phyloP scores from a whole-genome alignment of 2,329 filamentous ascomycete species.

The Helminthosporium solani region DNA sequence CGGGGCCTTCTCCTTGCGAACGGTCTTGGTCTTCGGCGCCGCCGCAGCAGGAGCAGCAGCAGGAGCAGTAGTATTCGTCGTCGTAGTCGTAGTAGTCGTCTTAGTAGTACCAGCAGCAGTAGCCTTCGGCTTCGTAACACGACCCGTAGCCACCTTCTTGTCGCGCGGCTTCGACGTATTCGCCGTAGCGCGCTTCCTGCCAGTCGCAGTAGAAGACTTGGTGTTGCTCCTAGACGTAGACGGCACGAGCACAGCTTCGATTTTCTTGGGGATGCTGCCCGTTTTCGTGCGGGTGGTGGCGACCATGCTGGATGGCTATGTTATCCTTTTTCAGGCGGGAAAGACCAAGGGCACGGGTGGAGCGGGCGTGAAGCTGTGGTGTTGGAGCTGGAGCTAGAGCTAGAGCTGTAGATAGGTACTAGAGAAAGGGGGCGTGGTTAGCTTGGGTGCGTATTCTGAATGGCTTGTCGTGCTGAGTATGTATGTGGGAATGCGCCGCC shows the following conservation, averaged over 20 bases:
- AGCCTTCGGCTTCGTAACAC: conserved; percentile 28
- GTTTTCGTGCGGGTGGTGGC: conserved; percentile 47
- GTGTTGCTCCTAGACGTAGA: conserved; percentile 44
- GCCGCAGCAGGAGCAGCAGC: no score
- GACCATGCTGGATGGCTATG: conserved; percentile 18
- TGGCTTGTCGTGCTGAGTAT: no score
- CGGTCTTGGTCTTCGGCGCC: conserved; percentile 19
- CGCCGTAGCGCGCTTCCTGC: conserved; percentile 42
- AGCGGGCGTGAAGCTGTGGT: not conserved
- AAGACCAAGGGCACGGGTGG: no score
- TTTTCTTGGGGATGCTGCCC: conserved; percentile 40
- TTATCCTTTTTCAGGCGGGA: no score
- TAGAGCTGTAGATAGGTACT: not conserved
- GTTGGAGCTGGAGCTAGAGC: not conserved
- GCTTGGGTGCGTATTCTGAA: no score
- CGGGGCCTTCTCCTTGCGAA: conserved; percentile 26
- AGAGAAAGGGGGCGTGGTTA: not conserved
- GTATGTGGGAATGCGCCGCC: no score
- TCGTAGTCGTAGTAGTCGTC: conserved; percentile 12
- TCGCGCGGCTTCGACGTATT: conserved; percentile 37
- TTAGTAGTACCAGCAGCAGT: conserved; percentile 10
- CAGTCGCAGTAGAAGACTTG: conserved; percentile 27
- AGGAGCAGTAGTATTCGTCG: no score
- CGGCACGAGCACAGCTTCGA: conserved; percentile 45
- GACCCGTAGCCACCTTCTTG: conserved; percentile 39